A percentile compares a stretch with the other conserved stretches of the same genome.
Conservation (phyloP, 331 rosid genomes). For the Pyrus hybrid region DNA sequence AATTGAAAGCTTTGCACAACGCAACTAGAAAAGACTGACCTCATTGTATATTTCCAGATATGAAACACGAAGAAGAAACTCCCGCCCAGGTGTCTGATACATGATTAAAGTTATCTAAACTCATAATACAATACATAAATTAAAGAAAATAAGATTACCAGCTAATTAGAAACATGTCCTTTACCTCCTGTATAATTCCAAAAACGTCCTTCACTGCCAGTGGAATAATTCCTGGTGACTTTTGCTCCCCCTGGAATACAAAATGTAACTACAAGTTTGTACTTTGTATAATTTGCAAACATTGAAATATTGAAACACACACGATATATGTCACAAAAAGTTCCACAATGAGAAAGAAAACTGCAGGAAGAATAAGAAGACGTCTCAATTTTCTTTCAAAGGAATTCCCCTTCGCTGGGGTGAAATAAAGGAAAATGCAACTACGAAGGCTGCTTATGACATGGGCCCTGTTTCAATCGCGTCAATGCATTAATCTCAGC, state of each 20-base stretch:
- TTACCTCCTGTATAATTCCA: constrained; percentile 54
- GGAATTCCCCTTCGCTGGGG: neutral
- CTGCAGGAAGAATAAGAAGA: neutral
- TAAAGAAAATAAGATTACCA: neutral
- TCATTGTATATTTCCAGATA: constrained; percentile 50
- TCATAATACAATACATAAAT: neutral
- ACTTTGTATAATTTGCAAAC: neutral
- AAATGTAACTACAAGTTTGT: neutral
- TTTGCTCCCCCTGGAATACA: constrained; percentile 41
- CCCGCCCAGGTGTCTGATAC: constrained; percentile 42
- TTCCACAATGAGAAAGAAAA: neutral
- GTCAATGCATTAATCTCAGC: neutral
- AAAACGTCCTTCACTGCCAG: constrained; percentile 48
- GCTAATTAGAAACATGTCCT: neutral
- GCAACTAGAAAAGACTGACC: constrained; percentile 16
- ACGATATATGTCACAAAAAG: neutral
- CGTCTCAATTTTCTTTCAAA: neutral
- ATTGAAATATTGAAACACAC: neutral
- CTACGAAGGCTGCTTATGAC: neutral
- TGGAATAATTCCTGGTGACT: constrained; percentile 51
- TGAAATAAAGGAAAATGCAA: neutral
- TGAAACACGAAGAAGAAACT: constrained; percentile 51
- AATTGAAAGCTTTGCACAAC: neutral
- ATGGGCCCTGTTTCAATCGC: neutral
- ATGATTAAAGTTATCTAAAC: constrained; percentile 4